Percentiles rank a stretch among this genome's conserved stretches.
These are phyloP conservation scores for Davidsoniella eucalypti DNA, from an alignment of 2,329 filamentous ascomycete genomes.

Conservation along the genomic window DNA sequence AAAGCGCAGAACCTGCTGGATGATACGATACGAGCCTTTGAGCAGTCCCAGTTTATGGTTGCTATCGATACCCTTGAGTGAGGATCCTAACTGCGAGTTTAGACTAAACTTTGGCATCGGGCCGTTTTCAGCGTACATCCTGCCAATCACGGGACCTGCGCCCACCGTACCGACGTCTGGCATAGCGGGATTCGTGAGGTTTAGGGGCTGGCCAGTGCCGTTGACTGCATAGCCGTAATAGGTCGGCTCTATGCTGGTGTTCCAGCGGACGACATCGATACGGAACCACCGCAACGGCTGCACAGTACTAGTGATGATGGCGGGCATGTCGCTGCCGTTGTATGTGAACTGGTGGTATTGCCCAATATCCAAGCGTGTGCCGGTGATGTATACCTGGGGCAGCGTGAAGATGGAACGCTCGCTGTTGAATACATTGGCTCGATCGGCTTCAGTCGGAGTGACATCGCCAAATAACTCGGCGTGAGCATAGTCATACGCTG, in stretches of 20 bases:
- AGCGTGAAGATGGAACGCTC: slow-evolving; percentile 2
- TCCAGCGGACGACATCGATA: slow-evolving; percentile 5
- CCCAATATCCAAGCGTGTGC: neutral
- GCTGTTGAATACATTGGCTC: neutral
- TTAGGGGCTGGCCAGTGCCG: neutral
- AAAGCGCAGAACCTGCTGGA: slow-evolving; percentile 1
- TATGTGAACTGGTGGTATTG: slow-evolving; percentile 3
- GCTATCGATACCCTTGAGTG: neutral
- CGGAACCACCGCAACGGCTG: slow-evolving; percentile 1
- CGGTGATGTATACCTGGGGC: slow-evolving; percentile 2
- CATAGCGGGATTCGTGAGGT: neutral
- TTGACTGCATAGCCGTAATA: slow-evolving; percentile 1
- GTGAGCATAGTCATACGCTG: slow-evolving; percentile 6
- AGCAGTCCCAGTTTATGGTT: neutral
- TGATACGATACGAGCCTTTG: slow-evolving; percentile 2
- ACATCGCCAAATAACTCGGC: neutral
- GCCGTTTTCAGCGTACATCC: neutral
- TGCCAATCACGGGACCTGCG: neutral
- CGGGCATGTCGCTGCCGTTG: neutral
- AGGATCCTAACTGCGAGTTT: slow-evolving; percentile 1
- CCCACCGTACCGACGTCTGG: neutral
- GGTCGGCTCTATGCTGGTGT: slow-evolving; percentile 4
- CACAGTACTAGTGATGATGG: neutral
- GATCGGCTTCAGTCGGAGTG: neutral
- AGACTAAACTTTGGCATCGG: neutral